phyloP scores from a whole-genome alignment of 345 rosid genomes.

The Eucalyptus curtisii region DNA sequence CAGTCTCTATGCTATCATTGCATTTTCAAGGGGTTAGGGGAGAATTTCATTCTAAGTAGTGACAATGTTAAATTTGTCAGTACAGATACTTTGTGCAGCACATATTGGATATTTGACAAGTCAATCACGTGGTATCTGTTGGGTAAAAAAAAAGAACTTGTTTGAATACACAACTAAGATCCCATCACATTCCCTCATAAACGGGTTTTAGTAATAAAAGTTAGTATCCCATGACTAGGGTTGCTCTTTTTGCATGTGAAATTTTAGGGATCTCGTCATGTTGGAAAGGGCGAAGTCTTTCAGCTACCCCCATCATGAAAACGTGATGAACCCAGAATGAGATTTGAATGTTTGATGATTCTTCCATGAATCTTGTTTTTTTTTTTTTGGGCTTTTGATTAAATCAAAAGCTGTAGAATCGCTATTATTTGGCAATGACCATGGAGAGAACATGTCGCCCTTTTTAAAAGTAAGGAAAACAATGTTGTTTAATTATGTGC shows the following conservation, averaged over 20 bases:
- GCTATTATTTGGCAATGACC: not conserved
- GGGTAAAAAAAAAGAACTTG: not conserved
- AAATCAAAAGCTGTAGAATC: not conserved
- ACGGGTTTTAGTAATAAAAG: not conserved
- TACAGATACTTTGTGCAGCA: not conserved
- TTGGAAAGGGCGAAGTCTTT: not conserved
- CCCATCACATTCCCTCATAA: not conserved
- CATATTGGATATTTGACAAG: not conserved
- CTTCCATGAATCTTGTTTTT: not conserved
- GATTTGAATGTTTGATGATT: not conserved
- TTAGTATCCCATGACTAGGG: not conserved
- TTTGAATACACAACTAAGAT: not conserved
- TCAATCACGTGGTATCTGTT: not conserved
- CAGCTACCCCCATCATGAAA: not conserved
- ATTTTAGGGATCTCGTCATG: not conserved
- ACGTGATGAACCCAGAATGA: not conserved
- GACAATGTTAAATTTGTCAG: not conserved
- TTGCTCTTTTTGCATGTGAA: not conserved
- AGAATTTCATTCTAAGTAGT: not conserved
- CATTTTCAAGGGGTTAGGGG: not conserved
- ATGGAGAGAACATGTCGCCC: not conserved
- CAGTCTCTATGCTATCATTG: not conserved
- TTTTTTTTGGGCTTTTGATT: not conserved
- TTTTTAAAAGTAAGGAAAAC: not conserved
- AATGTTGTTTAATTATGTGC: not conserved